These are phyloP conservation scores for Phytopythium vexans DNA, from an alignment of 352 stramenopile genomes.

Conservation along the genomic window DNA sequence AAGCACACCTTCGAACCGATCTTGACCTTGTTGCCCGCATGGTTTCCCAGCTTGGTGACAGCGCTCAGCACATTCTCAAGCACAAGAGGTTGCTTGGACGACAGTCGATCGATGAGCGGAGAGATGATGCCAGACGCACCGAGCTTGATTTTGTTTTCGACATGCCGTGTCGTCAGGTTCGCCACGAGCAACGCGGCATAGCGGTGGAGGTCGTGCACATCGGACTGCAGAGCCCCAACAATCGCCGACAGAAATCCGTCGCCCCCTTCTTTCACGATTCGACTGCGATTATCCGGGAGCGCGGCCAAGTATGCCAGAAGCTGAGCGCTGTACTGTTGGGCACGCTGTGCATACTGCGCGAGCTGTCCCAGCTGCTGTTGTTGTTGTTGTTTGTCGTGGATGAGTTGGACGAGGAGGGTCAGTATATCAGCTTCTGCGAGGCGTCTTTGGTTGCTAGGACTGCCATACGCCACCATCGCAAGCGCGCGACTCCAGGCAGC, in stretches of 20 bases:
- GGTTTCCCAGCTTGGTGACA: constrained; percentile 61
- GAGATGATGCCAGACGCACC: constrained; percentile 39
- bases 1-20: constrained; percentile 71
- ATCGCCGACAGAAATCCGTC: constrained; percentile 32
- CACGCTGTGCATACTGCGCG: background rate
- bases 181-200: constrained; percentile 55
- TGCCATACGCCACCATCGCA: constrained; percentile 34
- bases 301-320: constrained; percentile 48
- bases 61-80: constrained; percentile 69
- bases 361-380: background rate
- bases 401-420: constrained; percentile 29
- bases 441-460: constrained; percentile 46
- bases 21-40: constrained; percentile 79
- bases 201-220: constrained; percentile 53
- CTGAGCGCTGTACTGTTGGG: constrained; percentile 30
- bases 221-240: constrained; percentile 40
- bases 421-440: constrained; percentile 35
- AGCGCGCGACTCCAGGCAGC: constrained; percentile 46
- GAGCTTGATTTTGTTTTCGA: constrained; percentile 56
- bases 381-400: constrained; percentile 6
- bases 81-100: constrained; percentile 62
- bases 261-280: constrained; percentile 38
- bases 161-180: constrained; percentile 55
- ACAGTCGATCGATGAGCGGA: constrained; percentile 56
- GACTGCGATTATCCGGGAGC: constrained; percentile 38